Evolutionary conservation across 495 filamentous ascomycete species (phyloP).

Genomic region (Tuber microsphaerosporum): DNA sequence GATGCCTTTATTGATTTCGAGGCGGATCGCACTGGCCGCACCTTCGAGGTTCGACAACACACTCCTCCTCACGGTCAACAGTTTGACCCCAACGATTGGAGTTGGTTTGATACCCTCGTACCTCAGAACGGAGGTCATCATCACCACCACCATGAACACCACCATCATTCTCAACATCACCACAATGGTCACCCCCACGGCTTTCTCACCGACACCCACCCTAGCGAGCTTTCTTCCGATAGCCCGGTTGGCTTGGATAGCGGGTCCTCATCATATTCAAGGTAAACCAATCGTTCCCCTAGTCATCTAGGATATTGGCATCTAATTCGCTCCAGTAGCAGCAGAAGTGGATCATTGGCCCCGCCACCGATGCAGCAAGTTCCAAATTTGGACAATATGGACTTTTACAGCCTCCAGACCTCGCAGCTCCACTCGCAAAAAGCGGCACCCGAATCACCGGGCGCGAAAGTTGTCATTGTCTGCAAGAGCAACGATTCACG

Average conservation of each 20-base stretch:
- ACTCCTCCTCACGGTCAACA: conserved; percentile 18
- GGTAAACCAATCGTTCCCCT: conserved; percentile 11
- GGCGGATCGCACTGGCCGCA: conserved; percentile 26
- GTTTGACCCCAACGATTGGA: conserved; percentile 29
- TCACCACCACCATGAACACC: conserved; percentile 10
- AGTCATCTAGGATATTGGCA: neutral
- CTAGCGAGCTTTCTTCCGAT: conserved; percentile 19
- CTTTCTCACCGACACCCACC: conserved; percentile 25
- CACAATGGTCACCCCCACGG: conserved; percentile 8
- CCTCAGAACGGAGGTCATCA: conserved; percentile 10
- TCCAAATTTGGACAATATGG: conserved; percentile 14
- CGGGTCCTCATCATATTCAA: conserved; percentile 27
- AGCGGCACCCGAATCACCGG: conserved; percentile 1
- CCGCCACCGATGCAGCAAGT: conserved; percentile 13
- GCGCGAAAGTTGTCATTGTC: conserved; percentile 34
- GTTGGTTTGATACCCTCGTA: conserved; percentile 34
- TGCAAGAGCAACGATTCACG: conserved; percentile 32
- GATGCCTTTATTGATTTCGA: conserved; percentile 35
- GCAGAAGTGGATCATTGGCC: conserved; percentile 25
- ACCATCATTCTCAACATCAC: conserved; percentile 6
- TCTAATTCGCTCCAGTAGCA: conserved; percentile 13
- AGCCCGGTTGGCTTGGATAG: conserved; percentile 29
- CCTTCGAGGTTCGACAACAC: conserved; percentile 21
- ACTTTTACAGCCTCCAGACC: conserved; percentile 28
- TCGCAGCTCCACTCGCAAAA: conserved; percentile 10